phyloP scores from a whole-genome alignment of 2,329 filamentous ascomycete genomes.

The Phyllosticta citrichinensis region DNA sequence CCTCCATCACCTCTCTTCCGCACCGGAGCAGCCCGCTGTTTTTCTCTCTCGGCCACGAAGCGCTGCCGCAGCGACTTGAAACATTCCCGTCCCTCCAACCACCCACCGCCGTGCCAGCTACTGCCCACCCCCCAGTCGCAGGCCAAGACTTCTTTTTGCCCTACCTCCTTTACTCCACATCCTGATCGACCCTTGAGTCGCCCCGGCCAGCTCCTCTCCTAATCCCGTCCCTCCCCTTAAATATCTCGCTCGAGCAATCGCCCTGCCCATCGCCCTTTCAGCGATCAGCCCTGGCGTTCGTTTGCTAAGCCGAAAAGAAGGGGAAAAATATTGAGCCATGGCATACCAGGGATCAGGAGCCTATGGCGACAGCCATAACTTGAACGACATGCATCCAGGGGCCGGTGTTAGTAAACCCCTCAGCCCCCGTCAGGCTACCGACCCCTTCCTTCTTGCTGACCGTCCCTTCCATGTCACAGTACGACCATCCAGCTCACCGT shows the following conservation, averaged over 20 bases:
- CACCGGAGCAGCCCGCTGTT: not conserved
- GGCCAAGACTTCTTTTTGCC: not conserved
- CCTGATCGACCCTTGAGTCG: not conserved
- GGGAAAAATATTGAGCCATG: constrained; percentile 20
- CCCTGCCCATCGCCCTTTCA: not conserved
- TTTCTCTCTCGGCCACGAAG: not conserved
- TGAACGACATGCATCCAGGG: constrained; percentile 16
- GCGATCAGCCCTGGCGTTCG: constrained; percentile 3
- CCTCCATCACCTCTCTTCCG: not conserved
- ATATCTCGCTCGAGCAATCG: not conserved
- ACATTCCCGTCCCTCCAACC: not conserved
- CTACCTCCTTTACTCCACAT: constrained; percentile 1
- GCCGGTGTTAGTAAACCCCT: constrained; percentile 15
- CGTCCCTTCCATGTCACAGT: constrained; percentile 11
- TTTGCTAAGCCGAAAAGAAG: not conserved
- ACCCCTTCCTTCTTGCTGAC: constrained; percentile 6
- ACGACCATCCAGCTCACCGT: constrained; percentile 22
- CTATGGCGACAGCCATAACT: constrained; percentile 25
- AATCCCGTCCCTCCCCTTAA: constrained; percentile 3
- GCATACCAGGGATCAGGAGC: constrained; percentile 24
- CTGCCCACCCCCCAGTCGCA: not conserved
- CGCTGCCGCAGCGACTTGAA: not conserved
- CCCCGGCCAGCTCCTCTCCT: not conserved
- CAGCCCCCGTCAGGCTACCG: constrained; percentile 5
- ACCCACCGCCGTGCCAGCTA: not conserved